Evolutionary conservation across 2,329 filamentous ascomycete genomes (phyloP).

Genomic region (Lachnellula arida): DNA sequence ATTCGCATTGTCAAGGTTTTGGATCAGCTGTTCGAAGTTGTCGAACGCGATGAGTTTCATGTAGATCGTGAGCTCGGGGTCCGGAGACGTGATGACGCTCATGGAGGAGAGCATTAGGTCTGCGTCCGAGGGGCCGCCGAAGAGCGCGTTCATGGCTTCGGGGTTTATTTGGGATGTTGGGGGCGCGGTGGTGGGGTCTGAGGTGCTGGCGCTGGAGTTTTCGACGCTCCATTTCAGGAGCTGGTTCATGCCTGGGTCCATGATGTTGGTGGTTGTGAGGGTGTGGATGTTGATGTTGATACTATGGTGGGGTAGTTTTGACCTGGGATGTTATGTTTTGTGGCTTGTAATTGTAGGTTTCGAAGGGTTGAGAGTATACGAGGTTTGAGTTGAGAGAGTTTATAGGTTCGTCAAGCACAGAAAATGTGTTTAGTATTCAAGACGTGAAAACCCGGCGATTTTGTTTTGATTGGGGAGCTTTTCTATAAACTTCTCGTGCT

Average conservation of each 20-base stretch:
- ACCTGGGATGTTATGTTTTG: background rate
- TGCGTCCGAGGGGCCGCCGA: slow-evolving; percentile 83
- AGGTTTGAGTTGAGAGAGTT: too few species aligned
- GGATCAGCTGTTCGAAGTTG: slow-evolving; percentile 90
- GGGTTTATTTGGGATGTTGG: slow-evolving; percentile 51
- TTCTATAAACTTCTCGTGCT: background rate
- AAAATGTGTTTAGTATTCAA: too few species aligned
- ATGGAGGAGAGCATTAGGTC: slow-evolving; percentile 88
- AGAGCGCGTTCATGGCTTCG: slow-evolving; percentile 66
- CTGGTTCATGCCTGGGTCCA: slow-evolving; percentile 30
- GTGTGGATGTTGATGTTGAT: background rate
- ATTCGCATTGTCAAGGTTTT: slow-evolving; percentile 94
- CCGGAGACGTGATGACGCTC: slow-evolving; percentile 61
- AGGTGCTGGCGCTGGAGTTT: slow-evolving; percentile 45
- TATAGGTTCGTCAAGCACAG: too few species aligned
- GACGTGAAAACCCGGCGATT: too few species aligned
- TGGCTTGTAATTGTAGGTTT: background rate
- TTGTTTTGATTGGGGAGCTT: background rate
- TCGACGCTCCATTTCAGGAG: slow-evolving; percentile 45
- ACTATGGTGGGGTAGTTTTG: slow-evolving; percentile 7
- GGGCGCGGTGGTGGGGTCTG: slow-evolving; percentile 25
- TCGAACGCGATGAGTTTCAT: slow-evolving; percentile 83
- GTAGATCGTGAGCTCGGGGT: slow-evolving; percentile 61
- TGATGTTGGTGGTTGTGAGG: slow-evolving; percentile 12
- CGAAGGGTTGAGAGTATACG: too few species aligned